Conservation (phyloP, 192 early-diverging fungal species). For the Spinellus fusiger region DNA sequence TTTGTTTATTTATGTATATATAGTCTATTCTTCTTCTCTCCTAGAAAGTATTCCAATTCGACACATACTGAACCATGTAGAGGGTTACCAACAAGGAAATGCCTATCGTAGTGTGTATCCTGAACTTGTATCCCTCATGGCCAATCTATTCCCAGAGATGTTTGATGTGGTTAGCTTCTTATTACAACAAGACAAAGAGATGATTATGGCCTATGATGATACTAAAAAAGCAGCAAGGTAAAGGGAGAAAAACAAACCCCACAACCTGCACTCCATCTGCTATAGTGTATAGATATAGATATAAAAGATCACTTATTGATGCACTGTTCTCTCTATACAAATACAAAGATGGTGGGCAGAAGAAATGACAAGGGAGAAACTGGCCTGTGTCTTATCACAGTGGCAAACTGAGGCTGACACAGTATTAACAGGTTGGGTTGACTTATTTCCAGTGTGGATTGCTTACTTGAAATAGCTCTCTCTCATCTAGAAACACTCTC, state of each 20-base stretch:
- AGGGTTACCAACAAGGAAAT: constrained; percentile 11
- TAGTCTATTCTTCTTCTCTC: constrained; percentile 25
- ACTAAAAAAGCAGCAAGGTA: neutral
- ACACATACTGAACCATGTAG: constrained; percentile 21
- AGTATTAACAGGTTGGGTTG: neutral
- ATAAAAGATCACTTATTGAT: neutral
- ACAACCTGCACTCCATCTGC: no score
- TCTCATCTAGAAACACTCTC: constrained; percentile 12
- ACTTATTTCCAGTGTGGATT: no score
- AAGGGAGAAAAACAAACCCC: no score
- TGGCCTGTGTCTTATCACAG: neutral
- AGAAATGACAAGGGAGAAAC: neutral
- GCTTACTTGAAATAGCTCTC: constrained; percentile 1
- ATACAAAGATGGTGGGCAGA: neutral
- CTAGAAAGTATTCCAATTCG: constrained; percentile 27
- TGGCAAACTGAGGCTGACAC: neutral
- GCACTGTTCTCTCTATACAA: neutral
- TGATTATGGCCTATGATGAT: neutral
- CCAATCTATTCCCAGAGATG: constrained; percentile 32
- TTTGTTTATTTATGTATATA: neutral
- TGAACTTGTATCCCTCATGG: constrained; percentile 27
- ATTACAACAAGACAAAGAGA: constrained; percentile 16
- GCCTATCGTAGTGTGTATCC: constrained; percentile 32
- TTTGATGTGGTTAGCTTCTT: constrained; percentile 34
- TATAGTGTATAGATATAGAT: no score